Evolutionary conservation across 2,329 filamentous ascomycete species (phyloP).

Genomic region (Phialophora tarda): DNA sequence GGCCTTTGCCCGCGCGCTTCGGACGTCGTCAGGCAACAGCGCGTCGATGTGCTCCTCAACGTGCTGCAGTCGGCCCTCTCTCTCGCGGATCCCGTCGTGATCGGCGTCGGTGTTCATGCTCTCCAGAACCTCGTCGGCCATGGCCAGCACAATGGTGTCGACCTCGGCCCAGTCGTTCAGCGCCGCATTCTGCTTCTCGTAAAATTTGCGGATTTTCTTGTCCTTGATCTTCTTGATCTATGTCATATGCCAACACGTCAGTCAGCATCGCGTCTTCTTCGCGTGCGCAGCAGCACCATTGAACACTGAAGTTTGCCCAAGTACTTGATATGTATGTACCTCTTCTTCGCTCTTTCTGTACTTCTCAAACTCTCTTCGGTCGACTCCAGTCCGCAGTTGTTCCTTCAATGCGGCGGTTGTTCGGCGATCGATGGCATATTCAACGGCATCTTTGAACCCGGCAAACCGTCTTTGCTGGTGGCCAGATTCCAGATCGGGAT

Average conservation of each 20-base stretch:
- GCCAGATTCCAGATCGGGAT: conserved; percentile 40
- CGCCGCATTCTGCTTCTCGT: conserved; percentile 60
- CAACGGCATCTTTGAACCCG: conserved; percentile 56
- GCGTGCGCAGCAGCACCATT: not conserved
- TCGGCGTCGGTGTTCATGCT: conserved; percentile 65
- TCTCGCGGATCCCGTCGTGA: conserved; percentile 61
- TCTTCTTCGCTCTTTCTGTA: conserved; percentile 60
- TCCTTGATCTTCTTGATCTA: conserved; percentile 55
- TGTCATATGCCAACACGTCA: not conserved
- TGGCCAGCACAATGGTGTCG: conserved; percentile 61
- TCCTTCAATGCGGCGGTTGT: conserved; percentile 57
- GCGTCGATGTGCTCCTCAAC: conserved; percentile 59
- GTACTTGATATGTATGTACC: conserved; percentile 42
- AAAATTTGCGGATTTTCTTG: conserved; percentile 61
- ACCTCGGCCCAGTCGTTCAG: conserved; percentile 66
- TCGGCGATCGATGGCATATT: conserved; percentile 53
- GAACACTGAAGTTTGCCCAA: too few relatives aligned
- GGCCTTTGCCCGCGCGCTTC: conserved; percentile 54
- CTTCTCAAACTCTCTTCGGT: conserved; percentile 55
- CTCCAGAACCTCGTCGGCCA: conserved; percentile 66
- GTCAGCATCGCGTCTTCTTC: conserved; percentile 8
- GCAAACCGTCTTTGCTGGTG: conserved; percentile 30
- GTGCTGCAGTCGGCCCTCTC: conserved; percentile 57
- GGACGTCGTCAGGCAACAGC: conserved; percentile 62
- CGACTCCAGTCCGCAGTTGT: conserved; percentile 54